A percentile compares a stretch with the other conserved stretches of the same genome.
Evolutionary conservation across 345 rosid species (phyloP).

Genomic region (Physaria fendleri): DNA sequence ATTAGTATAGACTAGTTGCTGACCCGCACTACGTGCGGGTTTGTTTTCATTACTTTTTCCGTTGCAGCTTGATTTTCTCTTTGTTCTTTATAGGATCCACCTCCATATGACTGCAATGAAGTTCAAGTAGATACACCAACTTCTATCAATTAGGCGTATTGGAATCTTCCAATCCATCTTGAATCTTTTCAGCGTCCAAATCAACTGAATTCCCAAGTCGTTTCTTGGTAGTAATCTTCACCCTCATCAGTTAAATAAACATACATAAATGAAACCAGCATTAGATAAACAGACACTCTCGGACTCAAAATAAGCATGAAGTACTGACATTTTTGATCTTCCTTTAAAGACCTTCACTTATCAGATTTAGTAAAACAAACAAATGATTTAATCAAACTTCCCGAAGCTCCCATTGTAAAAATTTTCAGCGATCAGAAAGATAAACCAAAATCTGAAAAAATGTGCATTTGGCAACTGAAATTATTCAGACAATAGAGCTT

Average conservation of each 20-base stretch:
- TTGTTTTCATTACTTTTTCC: no score
- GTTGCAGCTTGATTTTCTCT: conserved; percentile 70
- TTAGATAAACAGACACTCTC: not conserved
- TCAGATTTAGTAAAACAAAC: conserved; percentile 76
- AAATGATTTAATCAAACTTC: conserved; percentile 90
- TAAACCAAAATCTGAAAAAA: conserved; percentile 20
- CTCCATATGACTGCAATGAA: conserved; percentile 42
- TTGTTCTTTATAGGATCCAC: conserved; percentile 37
- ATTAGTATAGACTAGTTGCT: no score
- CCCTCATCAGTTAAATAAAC: conserved; percentile 34
- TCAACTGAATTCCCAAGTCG: conserved; percentile 58
- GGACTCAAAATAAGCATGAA: not conserved
- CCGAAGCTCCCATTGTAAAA: conserved; percentile 75
- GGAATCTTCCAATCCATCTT: conserved; percentile 46
- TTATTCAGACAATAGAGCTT: not conserved
- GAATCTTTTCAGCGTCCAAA: conserved; percentile 45
- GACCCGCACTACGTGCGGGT: no score
- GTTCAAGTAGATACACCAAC: conserved; percentile 44
- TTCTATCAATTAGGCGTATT: conserved; percentile 33
- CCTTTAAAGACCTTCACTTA: conserved; percentile 61
- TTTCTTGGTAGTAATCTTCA: conserved; percentile 44
- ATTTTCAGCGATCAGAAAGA: not conserved
- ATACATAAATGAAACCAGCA: not conserved
- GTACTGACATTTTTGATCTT: conserved; percentile 48
- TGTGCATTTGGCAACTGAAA: not conserved